phyloP scores from a whole-genome alignment of 345 rosid species.

The Linum tenue region DNA sequence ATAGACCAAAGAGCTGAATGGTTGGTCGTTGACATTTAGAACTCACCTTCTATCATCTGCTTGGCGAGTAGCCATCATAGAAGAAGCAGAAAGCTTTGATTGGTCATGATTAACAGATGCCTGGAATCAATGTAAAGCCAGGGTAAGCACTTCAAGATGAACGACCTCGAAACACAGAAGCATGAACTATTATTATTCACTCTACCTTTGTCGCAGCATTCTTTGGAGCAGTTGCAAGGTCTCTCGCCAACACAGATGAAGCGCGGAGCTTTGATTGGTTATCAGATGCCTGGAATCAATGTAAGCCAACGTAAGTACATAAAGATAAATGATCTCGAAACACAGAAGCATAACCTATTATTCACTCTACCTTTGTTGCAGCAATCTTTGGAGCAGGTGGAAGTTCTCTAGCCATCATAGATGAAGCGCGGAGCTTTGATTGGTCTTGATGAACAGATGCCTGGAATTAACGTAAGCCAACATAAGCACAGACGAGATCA shows the following conservation, averaged over 20 bases:
- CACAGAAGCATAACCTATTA: too few species aligned
- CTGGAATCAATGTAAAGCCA: slow-evolving; percentile 24
- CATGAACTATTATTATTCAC: neutral
- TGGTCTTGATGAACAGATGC: neutral
- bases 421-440: neutral
- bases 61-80: slow-evolving; percentile 16
- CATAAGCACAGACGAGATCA: neutral
- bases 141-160: neutral
- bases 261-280: neutral
- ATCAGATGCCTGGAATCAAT: neutral
- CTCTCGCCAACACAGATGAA: neutral
- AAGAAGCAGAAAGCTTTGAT: slow-evolving; percentile 30
- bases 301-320: neutral
- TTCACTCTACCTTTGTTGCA: neutral
- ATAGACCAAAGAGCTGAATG: slow-evolving; percentile 1
- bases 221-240: neutral
- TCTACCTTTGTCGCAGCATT: neutral
- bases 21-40: neutral
- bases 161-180: neutral
- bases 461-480: neutral
- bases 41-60: slow-evolving; percentile 48
- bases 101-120: slow-evolving; percentile 29
- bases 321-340: too few species aligned
- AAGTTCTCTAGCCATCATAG: neutral
- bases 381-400: neutral